Conservation (phyloP, 768 basidiomycete genomes). For the Rhizopogon vinicolor region DNA sequence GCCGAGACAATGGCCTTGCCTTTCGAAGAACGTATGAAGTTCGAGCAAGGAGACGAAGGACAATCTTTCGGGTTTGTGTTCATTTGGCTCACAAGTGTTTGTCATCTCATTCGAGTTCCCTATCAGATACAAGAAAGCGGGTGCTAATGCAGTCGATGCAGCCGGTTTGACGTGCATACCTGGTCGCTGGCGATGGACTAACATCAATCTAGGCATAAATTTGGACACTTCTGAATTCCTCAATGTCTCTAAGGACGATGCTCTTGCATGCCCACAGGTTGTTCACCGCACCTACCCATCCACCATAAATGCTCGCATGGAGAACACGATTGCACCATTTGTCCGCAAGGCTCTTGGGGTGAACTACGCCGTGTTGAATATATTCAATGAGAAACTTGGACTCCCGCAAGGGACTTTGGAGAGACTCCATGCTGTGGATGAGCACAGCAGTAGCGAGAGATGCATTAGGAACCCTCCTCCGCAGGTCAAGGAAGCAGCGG, state of each 20-base stretch:
- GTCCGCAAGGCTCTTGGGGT: too few species aligned
- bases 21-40: slow-evolving; percentile 37
- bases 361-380: too few species aligned
- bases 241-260: slow-evolving; percentile 56
- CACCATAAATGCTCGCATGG: too few species aligned
- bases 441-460: slow-evolving; percentile 54
- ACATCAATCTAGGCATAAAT: background rate
- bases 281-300: too few species aligned
- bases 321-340: too few species aligned
- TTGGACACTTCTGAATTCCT: slow-evolving; percentile 57
- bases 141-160: slow-evolving; percentile 59
- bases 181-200: background rate
- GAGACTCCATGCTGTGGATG: slow-evolving; percentile 37
- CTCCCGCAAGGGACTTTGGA: slow-evolving; percentile 33
- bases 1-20: slow-evolving; percentile 35
- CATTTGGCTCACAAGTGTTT: background rate
- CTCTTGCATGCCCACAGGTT: too few species aligned
- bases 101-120: background rate
- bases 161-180: slow-evolving; percentile 28
- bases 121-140: slow-evolving; percentile 55
- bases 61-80: slow-evolving; percentile 31
- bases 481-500: slow-evolving; percentile 17
- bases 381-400: too few species aligned
- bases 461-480: slow-evolving; percentile 44
- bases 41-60: slow-evolving; percentile 38